Evolutionary conservation across 1,139 yeast species (phyloP), one percentile per base, ranked within the genome.

Genomic region (Magnusiomyces sp.): DNA sequence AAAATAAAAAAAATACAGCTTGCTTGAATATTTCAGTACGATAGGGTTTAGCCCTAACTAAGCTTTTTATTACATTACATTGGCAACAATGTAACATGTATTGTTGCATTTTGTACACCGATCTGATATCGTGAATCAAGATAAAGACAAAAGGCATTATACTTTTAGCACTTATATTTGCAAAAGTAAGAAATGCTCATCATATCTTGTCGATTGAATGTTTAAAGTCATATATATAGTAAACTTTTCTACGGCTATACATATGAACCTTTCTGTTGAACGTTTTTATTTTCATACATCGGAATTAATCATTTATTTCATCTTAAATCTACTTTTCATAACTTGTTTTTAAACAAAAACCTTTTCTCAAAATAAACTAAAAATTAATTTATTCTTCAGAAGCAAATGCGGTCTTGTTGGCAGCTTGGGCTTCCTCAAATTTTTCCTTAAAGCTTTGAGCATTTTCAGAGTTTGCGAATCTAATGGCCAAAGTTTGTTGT

Each of bases 381-480:
- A 16, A 37, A 16, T 6, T 14, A 20, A n/a, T 37, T 11, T 20
- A 37, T 2, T 9, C 9, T 37, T 37, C 29, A 23, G 29, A 23
- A 23, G 29, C 29, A 23, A 23, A 23, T 4, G 29, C 29, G 6
- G 29, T 62, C 68, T 80, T 77, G 75, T 83, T 83, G 52, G 69
- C 60, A 60, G 76, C 76, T 74, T 84, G 87, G 57, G 95, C 94
- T 63, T 77, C 76, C 70, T 83, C 95, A 62, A 92, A 92, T 69
- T 82, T 82, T 68, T 84, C 94, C 76, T 92, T 92, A 78, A 92
- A 92, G 66, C 84, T 80, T 64, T 90, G 95, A 62, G 98, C 98
- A 64, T 89, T 92, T 72, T 92, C 98, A 71, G 92, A 86, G 76
- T 83, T 86, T 63, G 96, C 97, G 64, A 92, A 92, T 71, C 98